Conservation (phyloP, 2,329 filamentous ascomycete genomes). For the Uncinocarpus reesii region DNA sequence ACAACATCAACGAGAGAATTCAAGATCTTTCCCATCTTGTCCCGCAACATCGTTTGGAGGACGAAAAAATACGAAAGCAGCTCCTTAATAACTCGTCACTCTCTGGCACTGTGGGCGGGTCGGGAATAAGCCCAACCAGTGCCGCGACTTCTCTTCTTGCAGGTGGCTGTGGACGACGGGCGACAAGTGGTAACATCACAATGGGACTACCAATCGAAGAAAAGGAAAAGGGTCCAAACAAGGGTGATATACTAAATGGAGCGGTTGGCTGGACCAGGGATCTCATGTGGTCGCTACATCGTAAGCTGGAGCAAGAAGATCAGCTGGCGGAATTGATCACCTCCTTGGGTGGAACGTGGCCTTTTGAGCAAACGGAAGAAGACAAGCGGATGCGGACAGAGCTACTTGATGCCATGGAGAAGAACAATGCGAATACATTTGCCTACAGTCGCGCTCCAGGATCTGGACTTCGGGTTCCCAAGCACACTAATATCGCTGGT, state of each 20-base stretch:
- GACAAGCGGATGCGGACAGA: slow-evolving; percentile 94
- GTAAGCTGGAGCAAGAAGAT: slow-evolving; percentile 80
- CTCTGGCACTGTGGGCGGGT: slow-evolving; percentile 66
- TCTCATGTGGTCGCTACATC: slow-evolving; percentile 90
- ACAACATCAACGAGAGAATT: slow-evolving; percentile 98
- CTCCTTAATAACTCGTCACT: slow-evolving; percentile 84
- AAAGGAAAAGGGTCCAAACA: slow-evolving; percentile 97
- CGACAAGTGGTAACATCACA: slow-evolving; percentile 73
- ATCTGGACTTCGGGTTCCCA: slow-evolving; percentile 78
- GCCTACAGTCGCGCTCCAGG: slow-evolving; percentile 75
- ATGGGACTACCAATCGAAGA: slow-evolving; percentile 88
- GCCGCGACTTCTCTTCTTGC: slow-evolving; percentile 75
- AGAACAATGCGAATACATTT: slow-evolving; percentile 65
- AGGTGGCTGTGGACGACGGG: slow-evolving; percentile 70
- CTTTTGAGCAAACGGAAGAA: slow-evolving; percentile 77
- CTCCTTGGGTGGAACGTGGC: slow-evolving; percentile 62
- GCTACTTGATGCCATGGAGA: slow-evolving; percentile 73
- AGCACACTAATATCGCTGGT: slow-evolving; percentile 83
- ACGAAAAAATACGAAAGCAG: slow-evolving; percentile 93
- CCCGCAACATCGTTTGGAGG: slow-evolving; percentile 81
- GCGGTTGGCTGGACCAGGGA: slow-evolving; percentile 95
- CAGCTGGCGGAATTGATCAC: slow-evolving; percentile 68
- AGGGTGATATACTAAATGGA: slow-evolving; percentile 95
- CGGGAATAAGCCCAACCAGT: slow-evolving; percentile 49
- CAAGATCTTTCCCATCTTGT: slow-evolving; percentile 92